Conservation (phyloP, 345 rosid genomes). For the Pistacia vera region DNA sequence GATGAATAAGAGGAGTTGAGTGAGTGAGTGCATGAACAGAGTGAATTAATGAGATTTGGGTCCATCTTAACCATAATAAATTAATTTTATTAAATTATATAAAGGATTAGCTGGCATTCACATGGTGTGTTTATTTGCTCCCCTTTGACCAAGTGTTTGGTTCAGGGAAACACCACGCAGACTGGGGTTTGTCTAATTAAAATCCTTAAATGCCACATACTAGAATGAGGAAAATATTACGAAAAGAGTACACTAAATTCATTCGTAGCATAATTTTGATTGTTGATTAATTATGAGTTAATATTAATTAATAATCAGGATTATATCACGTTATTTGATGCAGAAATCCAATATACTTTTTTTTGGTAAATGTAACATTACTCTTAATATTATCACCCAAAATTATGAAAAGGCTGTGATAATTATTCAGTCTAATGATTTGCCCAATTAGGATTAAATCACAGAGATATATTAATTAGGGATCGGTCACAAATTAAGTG, state of each 20-base stretch:
- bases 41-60: constrained; percentile 23
- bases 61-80: background rate
- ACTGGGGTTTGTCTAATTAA: constrained; percentile 5
- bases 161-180: constrained; percentile 29
- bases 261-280: too few relatives aligned
- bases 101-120: constrained; percentile 56
- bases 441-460: background rate
- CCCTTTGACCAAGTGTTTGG: constrained; percentile 19
- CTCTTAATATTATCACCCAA: background rate
- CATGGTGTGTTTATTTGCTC: constrained; percentile 51
- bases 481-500: constrained; percentile 11
- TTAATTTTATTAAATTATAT: background rate
- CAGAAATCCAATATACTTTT: too few relatives aligned
- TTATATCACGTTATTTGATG: too few relatives aligned
- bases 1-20: too few relatives aligned
- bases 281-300: too few relatives aligned
- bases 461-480: background rate
- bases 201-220: background rate
- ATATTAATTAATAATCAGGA: too few relatives aligned
- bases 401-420: background rate
- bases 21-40: constrained; percentile 8
- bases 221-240: too few relatives aligned
- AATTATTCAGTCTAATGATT: background rate
- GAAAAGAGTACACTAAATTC: too few relatives aligned
- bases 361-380: too few relatives aligned